phyloP scores from a whole-genome alignment of 106 monocot species.

The Phalaenopsis equestris region DNA sequence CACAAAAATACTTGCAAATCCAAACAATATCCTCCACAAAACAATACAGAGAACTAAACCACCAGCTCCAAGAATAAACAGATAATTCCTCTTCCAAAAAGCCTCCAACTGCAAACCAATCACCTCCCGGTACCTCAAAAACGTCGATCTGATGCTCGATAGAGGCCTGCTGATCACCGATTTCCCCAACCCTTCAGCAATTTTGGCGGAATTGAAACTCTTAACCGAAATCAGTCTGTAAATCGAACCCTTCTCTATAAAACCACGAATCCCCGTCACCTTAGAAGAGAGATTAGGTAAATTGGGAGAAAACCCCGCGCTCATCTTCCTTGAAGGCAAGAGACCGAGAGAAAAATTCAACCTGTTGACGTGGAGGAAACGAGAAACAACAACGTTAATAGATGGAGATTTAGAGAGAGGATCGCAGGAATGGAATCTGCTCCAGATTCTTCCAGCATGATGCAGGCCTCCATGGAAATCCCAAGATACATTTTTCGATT shows the following conservation, averaged over 20 bases:
- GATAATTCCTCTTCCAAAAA: conserved; percentile 90
- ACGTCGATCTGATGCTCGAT: conserved; percentile 16
- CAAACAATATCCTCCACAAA: conserved; percentile 88
- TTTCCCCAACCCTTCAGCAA: conserved; percentile 15
- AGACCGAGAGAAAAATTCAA: background rate
- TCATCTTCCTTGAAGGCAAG: conserved; percentile 10
- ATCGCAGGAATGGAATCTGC: background rate
- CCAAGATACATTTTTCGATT: background rate
- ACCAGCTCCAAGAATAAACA: conserved; percentile 60
- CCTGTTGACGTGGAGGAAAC: conserved; percentile 8
- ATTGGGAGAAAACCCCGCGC: conserved; percentile 8
- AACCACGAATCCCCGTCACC: conserved; percentile 14
- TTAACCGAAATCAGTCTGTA: conserved; percentile 15
- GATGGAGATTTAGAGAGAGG: conserved; percentile 5
- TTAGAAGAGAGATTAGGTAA: conserved; percentile 13
- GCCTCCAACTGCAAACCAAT: conserved; percentile 86
- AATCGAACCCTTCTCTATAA: background rate
- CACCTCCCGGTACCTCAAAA: conserved; percentile 52
- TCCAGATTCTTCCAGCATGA: conserved; percentile 12
- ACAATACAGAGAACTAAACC: conserved; percentile 52
- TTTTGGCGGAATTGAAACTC: conserved; percentile 11
- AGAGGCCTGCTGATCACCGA: conserved; percentile 37
- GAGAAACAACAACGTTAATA: conserved; percentile 14
- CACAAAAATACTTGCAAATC: conserved; percentile 74
- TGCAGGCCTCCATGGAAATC: background rate